phyloP scores from a whole-genome alignment of 176 grass and related monocot genomes.

The Avena sativa region DNA sequence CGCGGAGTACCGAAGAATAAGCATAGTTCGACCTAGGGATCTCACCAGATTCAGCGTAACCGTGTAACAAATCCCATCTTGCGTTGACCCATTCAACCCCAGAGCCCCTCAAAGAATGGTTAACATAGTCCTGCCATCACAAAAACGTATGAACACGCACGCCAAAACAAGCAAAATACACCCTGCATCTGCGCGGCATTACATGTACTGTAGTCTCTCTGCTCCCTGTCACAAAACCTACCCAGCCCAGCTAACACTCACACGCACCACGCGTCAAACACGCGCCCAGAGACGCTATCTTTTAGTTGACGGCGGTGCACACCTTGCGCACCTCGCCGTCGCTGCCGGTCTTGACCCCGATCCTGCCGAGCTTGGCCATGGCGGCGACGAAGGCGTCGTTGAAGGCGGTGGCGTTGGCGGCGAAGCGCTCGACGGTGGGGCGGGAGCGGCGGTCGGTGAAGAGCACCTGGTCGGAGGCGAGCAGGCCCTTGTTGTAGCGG shows the following conservation, averaged over 20 bases:
- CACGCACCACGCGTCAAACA: not conserved
- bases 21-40: not conserved
- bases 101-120: slow-evolving; percentile 37
- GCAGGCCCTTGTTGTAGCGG: slow-evolving; percentile 69
- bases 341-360: slow-evolving; percentile 62
- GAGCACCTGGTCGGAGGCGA: slow-evolving; percentile 79
- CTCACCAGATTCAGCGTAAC: not conserved
- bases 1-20: too few relatives aligned
- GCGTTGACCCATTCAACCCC: not conserved
- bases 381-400: slow-evolving; percentile 62
- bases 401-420: slow-evolving; percentile 73
- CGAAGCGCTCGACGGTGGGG: slow-evolving; percentile 69
- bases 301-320: slow-evolving; percentile 50
- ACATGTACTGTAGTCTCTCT: not conserved
- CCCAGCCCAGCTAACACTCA: not conserved
- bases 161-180: not conserved
- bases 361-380: slow-evolving; percentile 67
- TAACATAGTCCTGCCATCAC: slow-evolving; percentile 27
- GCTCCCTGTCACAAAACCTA: slow-evolving; percentile 7
- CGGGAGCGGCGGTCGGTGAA: slow-evolving; percentile 76
- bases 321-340: slow-evolving; percentile 75
- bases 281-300: too few relatives aligned
- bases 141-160: slow-evolving; percentile 35
- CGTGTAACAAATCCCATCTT: not conserved
- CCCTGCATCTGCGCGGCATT: not conserved